Conservation (phyloP, 179 eudicot genomes). For the Spinacia oleracea region DNA sequence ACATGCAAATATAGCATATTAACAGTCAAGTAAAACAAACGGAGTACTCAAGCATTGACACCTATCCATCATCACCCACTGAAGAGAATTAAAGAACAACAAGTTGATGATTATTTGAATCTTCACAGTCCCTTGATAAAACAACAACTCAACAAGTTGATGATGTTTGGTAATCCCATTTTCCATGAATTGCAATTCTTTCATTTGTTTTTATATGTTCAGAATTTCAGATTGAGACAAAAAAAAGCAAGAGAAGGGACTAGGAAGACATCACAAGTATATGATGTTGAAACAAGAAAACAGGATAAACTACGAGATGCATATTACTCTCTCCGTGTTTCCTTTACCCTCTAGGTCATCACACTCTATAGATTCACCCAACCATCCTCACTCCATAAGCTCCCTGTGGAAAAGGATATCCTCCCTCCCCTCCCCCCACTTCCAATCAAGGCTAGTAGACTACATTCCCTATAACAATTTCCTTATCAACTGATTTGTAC, state of each 20-base stretch:
- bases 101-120: not conserved
- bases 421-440: not conserved
- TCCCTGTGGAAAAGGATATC: too few relatives aligned
- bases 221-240: too few relatives aligned
- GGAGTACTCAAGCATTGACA: not conserved
- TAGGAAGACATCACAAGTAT: not conserved
- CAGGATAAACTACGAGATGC: not conserved
- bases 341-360: too few relatives aligned
- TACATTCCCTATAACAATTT: not conserved
- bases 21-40: constrained; percentile 9
- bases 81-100: not conserved
- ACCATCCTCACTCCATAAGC: too few relatives aligned
- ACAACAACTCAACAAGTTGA: not conserved
- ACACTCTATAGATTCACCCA: too few relatives aligned
- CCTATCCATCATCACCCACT: not conserved
- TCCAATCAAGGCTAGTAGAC: too few relatives aligned
- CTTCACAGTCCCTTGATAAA: not conserved
- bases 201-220: too few relatives aligned
- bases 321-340: not conserved
- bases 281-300: not conserved
- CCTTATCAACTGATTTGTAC: not conserved
- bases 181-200: not conserved
- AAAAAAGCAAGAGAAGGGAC: too few relatives aligned
- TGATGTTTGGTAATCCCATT: not conserved
- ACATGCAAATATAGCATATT: constrained; percentile 16